Base-by-base conservation (phyloP, 1,139 yeast species). In the Candida sp. region DNA sequence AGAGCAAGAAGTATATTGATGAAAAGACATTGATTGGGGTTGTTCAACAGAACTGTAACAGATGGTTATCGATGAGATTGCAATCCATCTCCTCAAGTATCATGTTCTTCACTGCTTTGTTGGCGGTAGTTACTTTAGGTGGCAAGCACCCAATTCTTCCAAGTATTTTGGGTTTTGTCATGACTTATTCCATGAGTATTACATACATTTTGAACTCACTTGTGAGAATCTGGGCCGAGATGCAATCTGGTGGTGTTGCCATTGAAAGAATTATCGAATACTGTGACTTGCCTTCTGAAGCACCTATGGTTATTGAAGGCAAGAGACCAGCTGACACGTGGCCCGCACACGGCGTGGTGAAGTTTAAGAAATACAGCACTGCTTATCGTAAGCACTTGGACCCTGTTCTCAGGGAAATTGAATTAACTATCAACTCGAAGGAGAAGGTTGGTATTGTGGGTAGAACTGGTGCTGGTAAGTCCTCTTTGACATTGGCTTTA, bases 1-100 rank as follows among this genome's bases (percentile, higher is more conserved):
- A 83, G 52, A 85, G 84, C 58, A 80, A 78, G 54, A 46, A 86
- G 86, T 57, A 82, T 65, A 69, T 86, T 57, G 81, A 84, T 55
- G 83, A 88, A 22, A 70, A 80, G 33, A 84, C 81, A 61, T 70
- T 84, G 63, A 73, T 79, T 48, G 71, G 85, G 57, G 50, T 57
- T 59, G 65, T 34, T 12, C 65, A 61, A 47, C 61, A 63, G 17
- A 59, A 62, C 12, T 58, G 68, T 49, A 70, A 68, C 49, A 68
- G 76, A 52, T 72, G 77, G 77, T 62, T 72, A 40, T 66, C 73
- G 1, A 61, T 70, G 62, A 63, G 76, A 49, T 64, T 72, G 49
- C 72, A 68, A 48, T 54, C 60, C 7, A 66, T 71, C 26, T 65
- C 75, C 5, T 61, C 74, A 1, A 42, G 63, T 22, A 63, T 71